Percentiles rank a stretch among this genome's conserved stretches.
Conservation (phyloP, 768 basidiomycete genomes). For the Xerocomellus intermedius region DNA sequence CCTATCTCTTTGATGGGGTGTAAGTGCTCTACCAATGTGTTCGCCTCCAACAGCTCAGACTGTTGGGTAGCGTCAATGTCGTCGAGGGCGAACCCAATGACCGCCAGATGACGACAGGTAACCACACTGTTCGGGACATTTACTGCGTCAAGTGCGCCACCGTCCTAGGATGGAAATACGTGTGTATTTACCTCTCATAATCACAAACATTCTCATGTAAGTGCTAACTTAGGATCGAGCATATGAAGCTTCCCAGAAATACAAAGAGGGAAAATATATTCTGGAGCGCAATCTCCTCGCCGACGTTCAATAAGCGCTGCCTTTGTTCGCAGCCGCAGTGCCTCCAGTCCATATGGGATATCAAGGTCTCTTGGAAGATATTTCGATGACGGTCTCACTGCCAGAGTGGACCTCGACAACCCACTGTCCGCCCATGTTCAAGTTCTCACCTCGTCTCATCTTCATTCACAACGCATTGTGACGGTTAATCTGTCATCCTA, state of each 20-base stretch:
- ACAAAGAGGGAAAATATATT: constrained; percentile 98
- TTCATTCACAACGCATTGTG: constrained; percentile 16
- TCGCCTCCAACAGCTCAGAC: constrained; percentile 9
- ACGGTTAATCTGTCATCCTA: constrained; percentile 24
- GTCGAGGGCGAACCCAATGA: constrained; percentile 87
- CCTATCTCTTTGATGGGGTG: constrained; percentile 94
- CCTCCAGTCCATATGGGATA: constrained; percentile 7
- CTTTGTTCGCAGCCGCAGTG: constrained; percentile 8
- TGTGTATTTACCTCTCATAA: constrained; percentile 29
- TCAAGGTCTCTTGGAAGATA: constrained; percentile 12
- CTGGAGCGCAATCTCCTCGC: constrained; percentile 89
- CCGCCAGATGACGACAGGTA: constrained; percentile 94
- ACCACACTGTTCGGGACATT: constrained; percentile 95
- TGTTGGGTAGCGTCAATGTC: constrained; percentile 74
- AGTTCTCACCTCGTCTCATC: constrained; percentile 14
- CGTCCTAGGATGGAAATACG: constrained; percentile 98
- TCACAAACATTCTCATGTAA: background rate
- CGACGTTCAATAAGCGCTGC: constrained; percentile 66
- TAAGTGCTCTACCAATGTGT: constrained; percentile 43
- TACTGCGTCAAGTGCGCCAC: constrained; percentile 88
- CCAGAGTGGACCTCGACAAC: constrained; percentile 16
- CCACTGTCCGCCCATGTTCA: constrained; percentile 10
- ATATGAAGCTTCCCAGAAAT: constrained; percentile 87
- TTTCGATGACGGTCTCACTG: constrained; percentile 12
- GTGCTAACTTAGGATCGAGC: constrained; percentile 73